A percentile compares a stretch with the other conserved stretches of the same genome.
phyloP scores from a whole-genome alignment of 2,329 filamentous ascomycete species.

The Aspergillus tamarii region DNA sequence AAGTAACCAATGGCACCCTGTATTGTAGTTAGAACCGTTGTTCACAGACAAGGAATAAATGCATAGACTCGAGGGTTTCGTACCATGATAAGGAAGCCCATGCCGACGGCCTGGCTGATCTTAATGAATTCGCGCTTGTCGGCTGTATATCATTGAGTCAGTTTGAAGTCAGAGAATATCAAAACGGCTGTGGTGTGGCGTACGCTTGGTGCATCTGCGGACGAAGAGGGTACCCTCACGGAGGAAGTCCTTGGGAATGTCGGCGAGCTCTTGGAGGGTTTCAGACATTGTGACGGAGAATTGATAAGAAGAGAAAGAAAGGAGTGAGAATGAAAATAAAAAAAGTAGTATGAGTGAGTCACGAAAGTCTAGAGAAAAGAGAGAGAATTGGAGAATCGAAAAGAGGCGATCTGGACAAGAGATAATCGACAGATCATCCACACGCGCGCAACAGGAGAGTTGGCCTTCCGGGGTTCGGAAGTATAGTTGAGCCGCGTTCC shows the following conservation, averaged over 20 bases:
- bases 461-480: constrained; percentile 25
- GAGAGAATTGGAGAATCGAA: not conserved
- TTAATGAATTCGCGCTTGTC: constrained; percentile 64
- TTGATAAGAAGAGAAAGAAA: not conserved
- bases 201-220: constrained; percentile 29
- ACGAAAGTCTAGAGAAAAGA: not conserved
- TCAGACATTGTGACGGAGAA: constrained; percentile 24
- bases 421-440: constrained; percentile 6
- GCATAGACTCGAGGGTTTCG: not conserved
- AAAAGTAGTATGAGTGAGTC: not conserved
- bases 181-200: constrained; percentile 7
- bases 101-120: constrained; percentile 63
- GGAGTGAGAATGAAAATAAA: not conserved
- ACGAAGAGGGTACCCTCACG: constrained; percentile 27
- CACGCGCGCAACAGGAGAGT: constrained; percentile 16
- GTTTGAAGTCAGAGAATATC: not conserved
- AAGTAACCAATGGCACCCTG: constrained; percentile 58
- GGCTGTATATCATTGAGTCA: constrained; percentile 41
- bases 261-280: constrained; percentile 27
- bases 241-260: constrained; percentile 29
- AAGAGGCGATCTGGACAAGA: not conserved
- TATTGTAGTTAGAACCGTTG: not conserved
- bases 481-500: constrained; percentile 26
- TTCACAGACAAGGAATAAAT: not conserved
- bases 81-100: constrained; percentile 62